These are phyloP conservation scores for Colletotrichum tropicale DNA, from an alignment of 2,329 filamentous ascomycete species.

Conservation along the genomic window DNA sequence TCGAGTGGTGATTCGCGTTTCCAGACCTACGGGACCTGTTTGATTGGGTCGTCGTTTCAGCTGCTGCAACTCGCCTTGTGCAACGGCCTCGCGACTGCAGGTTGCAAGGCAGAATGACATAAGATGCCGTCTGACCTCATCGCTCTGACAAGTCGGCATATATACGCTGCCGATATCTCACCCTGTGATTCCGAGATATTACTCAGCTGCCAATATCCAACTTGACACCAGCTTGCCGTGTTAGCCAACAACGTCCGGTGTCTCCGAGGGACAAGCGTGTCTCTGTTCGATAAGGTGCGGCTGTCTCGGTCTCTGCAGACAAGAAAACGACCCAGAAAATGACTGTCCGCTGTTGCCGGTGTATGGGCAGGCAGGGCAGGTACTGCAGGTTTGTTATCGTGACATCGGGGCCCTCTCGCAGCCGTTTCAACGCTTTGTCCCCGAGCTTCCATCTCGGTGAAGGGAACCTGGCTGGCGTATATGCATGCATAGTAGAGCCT, in stretches of 20 bases:
- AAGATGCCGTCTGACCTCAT: constrained; percentile 4
- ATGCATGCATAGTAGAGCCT: neutral
- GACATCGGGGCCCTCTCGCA: neutral
- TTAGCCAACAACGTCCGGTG: neutral
- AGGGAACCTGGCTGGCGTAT: neutral
- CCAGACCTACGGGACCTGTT: neutral
- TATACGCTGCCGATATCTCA: neutral
- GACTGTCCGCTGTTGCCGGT: neutral
- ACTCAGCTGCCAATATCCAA: neutral
- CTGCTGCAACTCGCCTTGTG: constrained; percentile 7
- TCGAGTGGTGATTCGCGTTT: neutral
- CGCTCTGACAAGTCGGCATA: neutral
- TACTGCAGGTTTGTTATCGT: neutral
- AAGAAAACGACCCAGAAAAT: neutral
- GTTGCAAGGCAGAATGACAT: neutral
- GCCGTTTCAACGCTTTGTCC: constrained; percentile 14
- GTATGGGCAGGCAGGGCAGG: neutral
- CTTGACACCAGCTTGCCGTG: too few species aligned
- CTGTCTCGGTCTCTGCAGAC: neutral
- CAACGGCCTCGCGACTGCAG: neutral
- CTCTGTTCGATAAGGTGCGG: neutral
- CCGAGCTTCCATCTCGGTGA: neutral
- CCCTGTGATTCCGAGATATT: neutral
- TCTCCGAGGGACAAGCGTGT: neutral
- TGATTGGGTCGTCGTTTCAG: constrained; percentile 1